phyloP scores from a whole-genome alignment of 2,329 filamentous ascomycete genomes.

The Microsporum audouinii region DNA sequence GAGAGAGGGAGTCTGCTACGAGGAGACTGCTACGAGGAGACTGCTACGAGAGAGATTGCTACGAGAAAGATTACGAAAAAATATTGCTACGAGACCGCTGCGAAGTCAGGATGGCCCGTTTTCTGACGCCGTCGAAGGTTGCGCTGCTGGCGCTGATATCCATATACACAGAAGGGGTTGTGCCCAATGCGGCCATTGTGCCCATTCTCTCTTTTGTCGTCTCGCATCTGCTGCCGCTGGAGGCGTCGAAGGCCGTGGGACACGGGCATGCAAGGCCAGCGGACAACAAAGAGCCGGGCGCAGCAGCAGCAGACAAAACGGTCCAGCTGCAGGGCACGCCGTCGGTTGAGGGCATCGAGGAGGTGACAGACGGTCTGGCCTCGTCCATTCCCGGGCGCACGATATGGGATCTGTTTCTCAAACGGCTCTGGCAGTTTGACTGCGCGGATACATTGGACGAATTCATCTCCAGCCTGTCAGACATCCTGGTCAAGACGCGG shows the following conservation, averaged over 20 bases:
- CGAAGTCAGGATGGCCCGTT: conserved; percentile 54
- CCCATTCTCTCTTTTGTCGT: conserved; percentile 70
- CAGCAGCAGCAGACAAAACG: not conserved
- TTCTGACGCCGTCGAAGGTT: conserved; percentile 80
- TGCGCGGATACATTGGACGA: conserved; percentile 68
- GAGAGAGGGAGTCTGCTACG: not conserved
- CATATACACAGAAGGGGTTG: conserved; percentile 62
- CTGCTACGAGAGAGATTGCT: not conserved
- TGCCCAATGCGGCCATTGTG: conserved; percentile 59
- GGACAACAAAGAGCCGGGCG: conserved; percentile 3
- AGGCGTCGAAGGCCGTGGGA: not conserved
- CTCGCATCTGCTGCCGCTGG: conserved; percentile 47
- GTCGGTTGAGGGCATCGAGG: conserved; percentile 38
- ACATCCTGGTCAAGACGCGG: conserved; percentile 50
- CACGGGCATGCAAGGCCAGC: conserved; percentile 11
- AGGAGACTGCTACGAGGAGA: not conserved
- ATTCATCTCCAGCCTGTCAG: conserved; percentile 55
- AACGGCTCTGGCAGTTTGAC: conserved; percentile 70
- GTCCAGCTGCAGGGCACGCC: conserved; percentile 11
- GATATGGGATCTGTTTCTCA: conserved; percentile 80
- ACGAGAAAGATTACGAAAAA: not conserved
- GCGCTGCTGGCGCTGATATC: conserved; percentile 69
- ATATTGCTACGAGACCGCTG: not conserved
- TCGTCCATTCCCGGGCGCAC: conserved; percentile 58
- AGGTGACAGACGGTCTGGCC: conserved; percentile 33